Evolutionary conservation across 306 rosid genomes (phyloP).

Genomic region (Calophaca sinica): DNA sequence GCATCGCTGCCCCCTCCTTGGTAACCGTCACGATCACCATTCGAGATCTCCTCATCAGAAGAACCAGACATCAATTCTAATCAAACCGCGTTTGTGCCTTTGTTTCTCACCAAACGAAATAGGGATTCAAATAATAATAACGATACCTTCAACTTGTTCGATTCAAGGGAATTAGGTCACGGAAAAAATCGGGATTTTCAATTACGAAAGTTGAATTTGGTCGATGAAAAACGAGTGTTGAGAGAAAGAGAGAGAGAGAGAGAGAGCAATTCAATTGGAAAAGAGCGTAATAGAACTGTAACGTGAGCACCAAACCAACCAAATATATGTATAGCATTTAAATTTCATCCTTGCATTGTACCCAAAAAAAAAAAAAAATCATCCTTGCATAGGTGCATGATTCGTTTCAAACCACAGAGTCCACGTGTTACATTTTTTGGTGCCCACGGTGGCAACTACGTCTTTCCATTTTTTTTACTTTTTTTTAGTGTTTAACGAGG

Average conservation of each 20-base stretch:
- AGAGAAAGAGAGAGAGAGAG: constrained; percentile 1
- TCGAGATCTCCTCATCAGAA: constrained; percentile 53
- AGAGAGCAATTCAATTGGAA: no score
- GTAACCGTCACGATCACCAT: constrained; percentile 43
- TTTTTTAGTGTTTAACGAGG: no score
- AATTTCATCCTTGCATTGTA: constrained; percentile 5
- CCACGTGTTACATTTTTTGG: constrained; percentile 33
- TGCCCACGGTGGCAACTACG: not conserved
- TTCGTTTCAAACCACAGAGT: not conserved
- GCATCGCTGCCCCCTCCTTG: constrained; percentile 45
- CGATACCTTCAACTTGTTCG: not conserved
- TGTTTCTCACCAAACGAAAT: not conserved
- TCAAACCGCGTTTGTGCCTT: constrained; percentile 25
- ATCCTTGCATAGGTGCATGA: not conserved
- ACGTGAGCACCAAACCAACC: no score
- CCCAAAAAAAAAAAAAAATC: no score
- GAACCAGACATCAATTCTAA: constrained; percentile 59
- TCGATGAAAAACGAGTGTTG: constrained; percentile 17
- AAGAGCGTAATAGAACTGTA: no score
- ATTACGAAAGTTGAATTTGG: constrained; percentile 22
- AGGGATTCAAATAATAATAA: not conserved
- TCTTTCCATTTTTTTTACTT: no score
- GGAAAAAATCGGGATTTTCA: constrained; percentile 6
- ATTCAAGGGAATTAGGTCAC: constrained; percentile 22
- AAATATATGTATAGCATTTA: not conserved